Base-by-base conservation (phyloP, 768 basidiomycete species). In the Suillus occidentalis region DNA sequence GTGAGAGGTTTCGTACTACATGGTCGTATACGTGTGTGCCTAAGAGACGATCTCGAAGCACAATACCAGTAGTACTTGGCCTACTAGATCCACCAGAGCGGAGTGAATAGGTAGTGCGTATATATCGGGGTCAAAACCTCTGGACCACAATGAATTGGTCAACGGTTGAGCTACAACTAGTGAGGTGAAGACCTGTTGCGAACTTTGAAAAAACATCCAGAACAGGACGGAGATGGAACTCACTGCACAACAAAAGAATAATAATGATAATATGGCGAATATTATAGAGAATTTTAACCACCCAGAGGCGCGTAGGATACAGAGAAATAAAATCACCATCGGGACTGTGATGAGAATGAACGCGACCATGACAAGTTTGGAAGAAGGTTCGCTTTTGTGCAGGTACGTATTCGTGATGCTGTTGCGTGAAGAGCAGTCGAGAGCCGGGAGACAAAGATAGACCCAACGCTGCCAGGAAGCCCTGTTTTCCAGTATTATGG, bases 81-180 rank as follows among this genome's bases (percentile, higher is more conserved):
- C 93, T 42, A 92, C 77, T 60, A 96, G 85, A 75, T 96, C 94
- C 83, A 95, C 89, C 53, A 94, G 72, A 1, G 95, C 92, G 9
- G 92, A 94, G 67, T 97, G 95, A 36, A 97, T 85, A 13, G 95
- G 95, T n/a, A 98, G 79, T 2, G 94, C 94, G 74, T 97, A 95
- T 78, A 91, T 89, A 75, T 98, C 95, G 8, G 95, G 95, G 74
- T 97, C 95, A 31, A 88, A 81, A 16, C 85, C 81, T 63, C 81
- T 86, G 1, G 84, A 83, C 94, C 95, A 97, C 37, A 97, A 84
- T 72, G 86, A 88, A 52, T 85, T 77, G 2, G 94, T 95, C 58
- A 95, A 80, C 12, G 72, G 69, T 59, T 82, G 85, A 1, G 92
- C 94, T 39, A 91, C 75, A 34, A 82, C 31, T 5, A 97, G 82